Conservation (phyloP, 2,329 filamentous ascomycete genomes). For the Neonectria faginata region DNA sequence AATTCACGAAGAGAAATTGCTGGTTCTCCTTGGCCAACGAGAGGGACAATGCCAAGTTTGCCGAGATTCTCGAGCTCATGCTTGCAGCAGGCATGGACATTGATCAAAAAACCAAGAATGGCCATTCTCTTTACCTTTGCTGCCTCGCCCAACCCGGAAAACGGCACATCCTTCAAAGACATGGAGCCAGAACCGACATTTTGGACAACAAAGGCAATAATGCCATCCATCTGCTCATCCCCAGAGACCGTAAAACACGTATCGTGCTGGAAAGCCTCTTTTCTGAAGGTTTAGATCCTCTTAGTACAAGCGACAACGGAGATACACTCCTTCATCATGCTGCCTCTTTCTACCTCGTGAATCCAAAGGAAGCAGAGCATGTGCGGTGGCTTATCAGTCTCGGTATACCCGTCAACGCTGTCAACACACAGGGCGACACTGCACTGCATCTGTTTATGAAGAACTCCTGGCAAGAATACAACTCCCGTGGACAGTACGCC, state of each 20-base stretch:
- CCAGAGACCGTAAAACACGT: background rate
- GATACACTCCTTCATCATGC: slow-evolving; percentile 33
- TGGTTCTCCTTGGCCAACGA: slow-evolving; percentile 29
- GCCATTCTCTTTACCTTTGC: slow-evolving; percentile 30
- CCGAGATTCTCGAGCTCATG: slow-evolving; percentile 21
- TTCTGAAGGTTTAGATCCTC: slow-evolving; percentile 27
- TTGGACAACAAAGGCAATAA: slow-evolving; percentile 32
- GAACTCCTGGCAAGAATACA: background rate
- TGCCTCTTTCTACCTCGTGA: slow-evolving; percentile 8
- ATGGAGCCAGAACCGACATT: slow-evolving; percentile 25
- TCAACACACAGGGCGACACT: slow-evolving; percentile 31
- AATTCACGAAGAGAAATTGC: slow-evolving; percentile 1
- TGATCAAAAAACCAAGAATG: slow-evolving; percentile 13
- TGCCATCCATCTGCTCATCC: slow-evolving; percentile 14
- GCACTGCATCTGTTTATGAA: slow-evolving; percentile 28
- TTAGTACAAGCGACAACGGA: slow-evolving; percentile 28
- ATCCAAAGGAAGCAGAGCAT: background rate
- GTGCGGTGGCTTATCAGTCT: slow-evolving; percentile 32
- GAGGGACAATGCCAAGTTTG: slow-evolving; percentile 6
- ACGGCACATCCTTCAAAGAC: slow-evolving; percentile 5
- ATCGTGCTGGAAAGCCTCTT: background rate
- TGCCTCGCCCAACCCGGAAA: slow-evolving; percentile 12
- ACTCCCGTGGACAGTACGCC: background rate
- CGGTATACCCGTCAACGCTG: slow-evolving; percentile 32
- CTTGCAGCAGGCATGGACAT: slow-evolving; percentile 32